A percentile compares a stretch with the other conserved stretches of the same genome.
phyloP scores from a whole-genome alignment of 768 basidiomycete genomes.

The Podaxis sp. region DNA sequence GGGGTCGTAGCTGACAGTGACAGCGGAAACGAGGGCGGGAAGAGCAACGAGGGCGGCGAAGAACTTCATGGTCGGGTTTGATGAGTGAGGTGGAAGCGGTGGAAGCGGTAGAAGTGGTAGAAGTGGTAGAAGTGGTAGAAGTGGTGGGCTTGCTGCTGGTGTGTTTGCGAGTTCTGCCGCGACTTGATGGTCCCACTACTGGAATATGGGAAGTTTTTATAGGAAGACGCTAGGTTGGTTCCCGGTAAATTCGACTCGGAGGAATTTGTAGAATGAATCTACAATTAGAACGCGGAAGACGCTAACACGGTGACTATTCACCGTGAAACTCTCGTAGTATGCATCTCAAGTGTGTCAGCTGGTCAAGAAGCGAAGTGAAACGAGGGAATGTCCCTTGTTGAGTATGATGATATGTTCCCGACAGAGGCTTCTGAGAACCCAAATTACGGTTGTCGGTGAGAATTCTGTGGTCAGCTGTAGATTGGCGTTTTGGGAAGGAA shows the following conservation, averaged over 20 bases:
- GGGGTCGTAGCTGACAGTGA: slow-evolving; percentile 40
- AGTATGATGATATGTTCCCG: not conserved
- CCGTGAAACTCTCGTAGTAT: slow-evolving; percentile 8
- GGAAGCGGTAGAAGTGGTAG: not conserved
- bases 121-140: not conserved
- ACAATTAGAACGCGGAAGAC: not conserved
- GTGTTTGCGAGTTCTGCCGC: not conserved
- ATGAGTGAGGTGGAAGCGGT: not conserved
- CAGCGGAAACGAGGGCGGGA: slow-evolving; percentile 9
- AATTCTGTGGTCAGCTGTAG: not conserved
- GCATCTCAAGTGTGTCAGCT: not conserved
- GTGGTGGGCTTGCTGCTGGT: not conserved
- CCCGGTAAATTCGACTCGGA: slow-evolving; percentile 6
- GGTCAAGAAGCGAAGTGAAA: not conserved
- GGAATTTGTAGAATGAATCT: not conserved
- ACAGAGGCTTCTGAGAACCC: not conserved
- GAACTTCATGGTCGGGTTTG: slow-evolving; percentile 30
- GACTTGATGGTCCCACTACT: not conserved
- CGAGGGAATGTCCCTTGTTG: not conserved
- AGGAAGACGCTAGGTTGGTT: not conserved
- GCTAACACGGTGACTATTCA: slow-evolving; percentile 7
- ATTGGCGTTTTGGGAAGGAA: not conserved
- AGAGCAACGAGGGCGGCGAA: slow-evolving; percentile 23
- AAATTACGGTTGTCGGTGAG: not conserved
- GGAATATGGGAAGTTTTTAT: not conserved